phyloP scores from a whole-genome alignment of 441 rosid species.

The Breynia disticha region DNA sequence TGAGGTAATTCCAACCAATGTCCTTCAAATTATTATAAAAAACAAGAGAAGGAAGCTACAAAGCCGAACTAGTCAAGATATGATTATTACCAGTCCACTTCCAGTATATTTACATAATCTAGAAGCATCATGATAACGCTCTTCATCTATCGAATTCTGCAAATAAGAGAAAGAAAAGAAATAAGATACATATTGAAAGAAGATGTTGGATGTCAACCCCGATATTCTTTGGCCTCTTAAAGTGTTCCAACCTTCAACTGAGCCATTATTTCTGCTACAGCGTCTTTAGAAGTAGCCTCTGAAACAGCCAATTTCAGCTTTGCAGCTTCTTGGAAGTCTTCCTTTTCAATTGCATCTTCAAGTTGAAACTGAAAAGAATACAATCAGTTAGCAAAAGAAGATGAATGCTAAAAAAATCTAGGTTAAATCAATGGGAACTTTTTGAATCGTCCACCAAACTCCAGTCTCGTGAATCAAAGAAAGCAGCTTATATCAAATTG shows the following conservation, averaged over 20 bases:
- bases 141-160: slow-evolving; percentile 68
- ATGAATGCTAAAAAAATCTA: background rate
- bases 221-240: background rate
- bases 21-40: background rate
- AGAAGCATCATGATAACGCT: slow-evolving; percentile 86
- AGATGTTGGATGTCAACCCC: background rate
- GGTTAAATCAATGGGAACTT: background rate
- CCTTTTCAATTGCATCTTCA: slow-evolving; percentile 76
- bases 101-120: slow-evolving; percentile 63
- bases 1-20: background rate
- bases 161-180: slow-evolving; percentile 13
- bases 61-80: background rate
- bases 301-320: slow-evolving; percentile 63
- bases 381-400: slow-evolving; percentile 10
- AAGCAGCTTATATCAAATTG: too few relatives aligned
- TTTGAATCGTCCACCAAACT: background rate
- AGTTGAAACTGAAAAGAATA: slow-evolving; percentile 58
- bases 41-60: background rate
- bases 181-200: slow-evolving; percentile 10
- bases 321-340: slow-evolving; percentile 82
- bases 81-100: slow-evolving; percentile 70
- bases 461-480: too few relatives aligned
- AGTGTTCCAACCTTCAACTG: slow-evolving; percentile 50
- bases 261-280: slow-evolving; percentile 67
- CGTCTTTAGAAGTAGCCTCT: slow-evolving; percentile 59